Percentiles rank a stretch among this genome's conserved stretches.
phyloP scores from a whole-genome alignment of 2,329 filamentous ascomycete species.

The Xylaria sp. region DNA sequence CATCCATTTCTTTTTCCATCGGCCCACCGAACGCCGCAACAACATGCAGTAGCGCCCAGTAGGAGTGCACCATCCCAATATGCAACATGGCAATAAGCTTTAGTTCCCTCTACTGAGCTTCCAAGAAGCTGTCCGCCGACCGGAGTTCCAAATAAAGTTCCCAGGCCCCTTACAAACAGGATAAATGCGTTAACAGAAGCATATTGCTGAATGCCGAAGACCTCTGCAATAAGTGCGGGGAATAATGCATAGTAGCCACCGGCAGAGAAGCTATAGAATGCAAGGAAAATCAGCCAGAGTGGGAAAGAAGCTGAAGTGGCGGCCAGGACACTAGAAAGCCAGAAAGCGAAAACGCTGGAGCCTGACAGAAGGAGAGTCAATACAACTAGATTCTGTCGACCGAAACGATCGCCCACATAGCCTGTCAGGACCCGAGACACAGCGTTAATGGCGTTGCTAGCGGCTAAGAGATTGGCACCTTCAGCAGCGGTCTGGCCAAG shows the following conservation, averaged over 20 bases:
- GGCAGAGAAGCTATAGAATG: constrained; percentile 55
- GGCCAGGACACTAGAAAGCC: constrained; percentile 48
- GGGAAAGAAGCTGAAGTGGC: constrained; percentile 45
- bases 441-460: constrained; percentile 58
- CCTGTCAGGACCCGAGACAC: constrained; percentile 56
- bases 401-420: constrained; percentile 57
- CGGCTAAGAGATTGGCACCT: constrained; percentile 57
- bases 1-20: constrained; percentile 53
- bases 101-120: constrained; percentile 42
- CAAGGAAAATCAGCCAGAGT: constrained; percentile 56
- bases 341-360: constrained; percentile 52
- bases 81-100: constrained; percentile 53
- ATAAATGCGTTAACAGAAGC: constrained; percentile 60
- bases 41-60: constrained; percentile 52
- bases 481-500: constrained; percentile 54
- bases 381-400: constrained; percentile 59
- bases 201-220: constrained; percentile 59
- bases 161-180: constrained; percentile 56
- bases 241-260: constrained; percentile 59
- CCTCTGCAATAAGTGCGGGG: constrained; percentile 58
- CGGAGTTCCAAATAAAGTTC: constrained; percentile 57
- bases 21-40: constrained; percentile 55
- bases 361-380: constrained; percentile 53
- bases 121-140: constrained; percentile 56
- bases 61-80: constrained; percentile 56